Percentiles rank a stretch among this genome's conserved stretches.
phyloP scores from a whole-genome alignment of 306 rosid genomes.

The Vigna nakashimae region DNA sequence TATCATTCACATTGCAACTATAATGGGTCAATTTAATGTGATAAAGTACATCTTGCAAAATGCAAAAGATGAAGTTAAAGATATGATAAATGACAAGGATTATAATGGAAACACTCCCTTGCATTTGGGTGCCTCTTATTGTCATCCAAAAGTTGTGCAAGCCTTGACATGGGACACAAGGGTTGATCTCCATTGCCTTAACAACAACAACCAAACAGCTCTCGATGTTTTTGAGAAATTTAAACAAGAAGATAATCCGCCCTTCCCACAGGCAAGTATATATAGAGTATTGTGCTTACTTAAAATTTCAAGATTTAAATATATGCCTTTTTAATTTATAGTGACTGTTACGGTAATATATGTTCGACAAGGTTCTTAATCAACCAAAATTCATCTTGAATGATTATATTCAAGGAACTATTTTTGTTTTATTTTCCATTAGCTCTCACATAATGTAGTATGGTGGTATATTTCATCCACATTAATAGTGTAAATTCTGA shows the following conservation, averaged over 20 bases:
- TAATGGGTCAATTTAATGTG: slow-evolving; percentile 2
- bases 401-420: too few species aligned
- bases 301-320: too few species aligned
- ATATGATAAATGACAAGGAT: not conserved
- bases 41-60: not conserved
- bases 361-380: too few species aligned
- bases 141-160: slow-evolving; percentile 24
- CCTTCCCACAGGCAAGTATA: slow-evolving; percentile 8
- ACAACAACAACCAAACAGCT: slow-evolving; percentile 3
- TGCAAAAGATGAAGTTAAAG: not conserved
- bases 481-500: too few species aligned
- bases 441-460: too few species aligned
- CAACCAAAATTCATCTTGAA: too few species aligned
- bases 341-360: too few species aligned
- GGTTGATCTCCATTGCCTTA: not conserved
- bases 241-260: not conserved
- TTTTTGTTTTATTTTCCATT: too few species aligned
- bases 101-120: slow-evolving; percentile 30
- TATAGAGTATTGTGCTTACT: too few species aligned
- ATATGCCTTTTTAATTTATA: too few species aligned
- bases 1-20: not conserved
- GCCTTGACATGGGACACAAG: slow-evolving; percentile 30
- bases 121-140: not conserved
- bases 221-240: not conserved
- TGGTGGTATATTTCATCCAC: too few species aligned